Percentiles rank a stretch among this genome's conserved stretches.
Conservation (phyloP, 2,329 filamentous ascomycete genomes). For the Coniosporium tulheliwenetii region DNA sequence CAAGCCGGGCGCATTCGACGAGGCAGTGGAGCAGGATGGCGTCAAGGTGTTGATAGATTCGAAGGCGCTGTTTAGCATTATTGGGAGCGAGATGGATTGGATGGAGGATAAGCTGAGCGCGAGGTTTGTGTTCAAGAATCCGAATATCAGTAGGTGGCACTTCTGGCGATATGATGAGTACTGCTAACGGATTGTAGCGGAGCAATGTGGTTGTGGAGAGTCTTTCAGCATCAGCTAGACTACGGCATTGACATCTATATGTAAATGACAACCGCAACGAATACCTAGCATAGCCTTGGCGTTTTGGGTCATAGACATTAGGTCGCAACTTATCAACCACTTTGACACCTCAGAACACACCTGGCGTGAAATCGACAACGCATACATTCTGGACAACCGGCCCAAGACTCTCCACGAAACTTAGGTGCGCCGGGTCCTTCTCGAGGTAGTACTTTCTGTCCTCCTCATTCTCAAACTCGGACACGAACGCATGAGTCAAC, state of each 20-base stretch:
- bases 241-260: conserved; percentile 7
- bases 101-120: conserved; percentile 86
- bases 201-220: conserved; percentile 90
- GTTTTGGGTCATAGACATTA: background rate
- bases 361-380: conserved; percentile 45
- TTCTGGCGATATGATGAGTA: background rate
- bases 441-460: conserved; percentile 55
- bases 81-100: conserved; percentile 99
- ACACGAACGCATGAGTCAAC: conserved; percentile 54
- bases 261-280: too few species aligned
- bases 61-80: conserved; percentile 95
- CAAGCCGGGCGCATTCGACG: conserved; percentile 74
- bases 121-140: conserved; percentile 88
- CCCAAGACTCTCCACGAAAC: conserved; percentile 38
- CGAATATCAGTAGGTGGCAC: conserved; percentile 78
- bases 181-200: conserved; percentile 44
- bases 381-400: conserved; percentile 35
- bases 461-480: conserved; percentile 45
- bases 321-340: background rate
- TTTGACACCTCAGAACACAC: conserved; percentile 23
- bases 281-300: conserved; percentile 12
- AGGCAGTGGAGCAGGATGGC: conserved; percentile 86
- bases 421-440: conserved; percentile 47
- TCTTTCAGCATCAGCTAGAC: conserved; percentile 53
- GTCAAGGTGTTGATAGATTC: conserved; percentile 93